Evolutionary conservation across 192 early-diverging fungal species (phyloP).

Genomic region (Coemansia pectinata): DNA sequence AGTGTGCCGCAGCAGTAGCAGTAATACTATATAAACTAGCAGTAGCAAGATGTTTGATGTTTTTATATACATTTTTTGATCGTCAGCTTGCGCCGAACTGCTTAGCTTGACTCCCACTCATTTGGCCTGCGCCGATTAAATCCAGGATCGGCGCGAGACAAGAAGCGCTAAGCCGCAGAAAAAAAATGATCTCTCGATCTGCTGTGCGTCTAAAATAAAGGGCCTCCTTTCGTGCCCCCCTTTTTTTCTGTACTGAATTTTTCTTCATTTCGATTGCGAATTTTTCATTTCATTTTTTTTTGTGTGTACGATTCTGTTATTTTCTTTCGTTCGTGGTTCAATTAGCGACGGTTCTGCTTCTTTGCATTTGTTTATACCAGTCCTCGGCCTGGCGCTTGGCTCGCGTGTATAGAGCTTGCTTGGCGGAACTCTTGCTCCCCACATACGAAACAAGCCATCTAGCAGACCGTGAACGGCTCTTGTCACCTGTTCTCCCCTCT

Average conservation of each 20-base stretch:
- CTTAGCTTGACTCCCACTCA: background rate
- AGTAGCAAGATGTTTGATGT: background rate
- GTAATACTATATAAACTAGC: background rate
- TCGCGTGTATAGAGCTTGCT: background rate
- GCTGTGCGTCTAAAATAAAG: background rate
- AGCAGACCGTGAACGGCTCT: background rate
- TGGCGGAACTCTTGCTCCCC: background rate
- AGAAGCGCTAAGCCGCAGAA: background rate
- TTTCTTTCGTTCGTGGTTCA: background rate
- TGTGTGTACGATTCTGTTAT: background rate
- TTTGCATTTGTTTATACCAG: background rate
- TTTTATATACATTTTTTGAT: background rate
- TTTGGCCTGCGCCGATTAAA: background rate
- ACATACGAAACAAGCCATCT: background rate
- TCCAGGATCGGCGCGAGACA: background rate
- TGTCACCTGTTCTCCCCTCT: background rate
- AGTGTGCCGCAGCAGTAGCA: background rate
- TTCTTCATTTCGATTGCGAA: background rate
- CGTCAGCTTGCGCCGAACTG: background rate
- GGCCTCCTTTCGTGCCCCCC: background rate
- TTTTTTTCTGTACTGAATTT: background rate
- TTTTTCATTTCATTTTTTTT: background rate
- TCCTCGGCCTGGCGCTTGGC: background rate
- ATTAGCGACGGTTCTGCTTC: background rate
- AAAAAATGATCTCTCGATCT: constrained; percentile 5